Conservation (phyloP, 225 moss, liverwort and hornwort species). For the Marchantia paleacea region DNA sequence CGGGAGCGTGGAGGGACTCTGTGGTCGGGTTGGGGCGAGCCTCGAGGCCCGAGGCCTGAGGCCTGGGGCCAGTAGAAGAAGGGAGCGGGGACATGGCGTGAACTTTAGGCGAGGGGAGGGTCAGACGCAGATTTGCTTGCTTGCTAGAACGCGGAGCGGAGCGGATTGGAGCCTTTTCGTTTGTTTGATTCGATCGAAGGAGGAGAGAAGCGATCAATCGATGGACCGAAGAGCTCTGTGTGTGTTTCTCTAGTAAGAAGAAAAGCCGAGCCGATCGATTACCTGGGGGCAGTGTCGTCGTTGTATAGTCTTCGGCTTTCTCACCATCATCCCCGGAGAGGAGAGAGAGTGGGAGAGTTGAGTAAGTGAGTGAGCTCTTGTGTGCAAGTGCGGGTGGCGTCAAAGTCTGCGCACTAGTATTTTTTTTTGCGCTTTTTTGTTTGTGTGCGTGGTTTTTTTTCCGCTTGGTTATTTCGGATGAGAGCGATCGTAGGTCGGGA, state of each 20-base stretch:
- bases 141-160: conserved; percentile 2
- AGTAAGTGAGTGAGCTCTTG: background rate
- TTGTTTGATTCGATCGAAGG: conserved; percentile 1
- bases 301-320: background rate
- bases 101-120: conserved; percentile 10
- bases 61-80: conserved; percentile 17
- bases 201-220: background rate
- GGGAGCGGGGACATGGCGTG: background rate
- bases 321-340: background rate
- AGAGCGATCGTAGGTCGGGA: conserved; percentile 3
- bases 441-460: background rate
- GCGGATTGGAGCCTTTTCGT: background rate
- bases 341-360: background rate
- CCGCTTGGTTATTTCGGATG: background rate
- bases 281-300: background rate
- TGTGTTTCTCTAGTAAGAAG: conserved; percentile 3
- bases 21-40: background rate
- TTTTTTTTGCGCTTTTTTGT: background rate
- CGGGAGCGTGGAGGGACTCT: no score
- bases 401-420: background rate
- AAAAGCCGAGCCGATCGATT: conserved; percentile 8
- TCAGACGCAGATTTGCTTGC: conserved; percentile 3
- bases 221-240: background rate
- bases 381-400: background rate
- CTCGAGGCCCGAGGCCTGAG: no score